Evolutionary conservation across 768 basidiomycete genomes (phyloP).

Genomic region (Mycena epipterygia): DNA sequence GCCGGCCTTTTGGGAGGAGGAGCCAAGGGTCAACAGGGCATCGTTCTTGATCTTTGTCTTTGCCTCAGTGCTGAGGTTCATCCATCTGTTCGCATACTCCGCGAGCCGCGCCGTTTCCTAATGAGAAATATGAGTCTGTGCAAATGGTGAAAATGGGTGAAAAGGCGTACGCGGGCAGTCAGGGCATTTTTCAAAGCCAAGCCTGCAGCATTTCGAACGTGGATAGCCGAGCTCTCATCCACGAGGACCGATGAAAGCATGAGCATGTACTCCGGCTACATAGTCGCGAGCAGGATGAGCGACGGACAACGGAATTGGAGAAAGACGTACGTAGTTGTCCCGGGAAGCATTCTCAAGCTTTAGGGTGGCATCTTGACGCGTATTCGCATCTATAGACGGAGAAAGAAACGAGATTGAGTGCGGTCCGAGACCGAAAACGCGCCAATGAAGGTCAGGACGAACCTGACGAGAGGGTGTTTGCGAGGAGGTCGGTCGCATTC

Average conservation of each 20-base stretch:
- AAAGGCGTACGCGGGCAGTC: constrained; percentile 82
- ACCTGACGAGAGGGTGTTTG: constrained; percentile 94
- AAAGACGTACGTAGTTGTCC: constrained; percentile 88
- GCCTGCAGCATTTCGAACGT: constrained; percentile 95
- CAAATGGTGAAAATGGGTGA: constrained; percentile 36
- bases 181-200: constrained; percentile 97
- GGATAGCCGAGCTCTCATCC: constrained; percentile 76
- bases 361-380: constrained; percentile 92
- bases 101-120: constrained; percentile 84
- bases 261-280: constrained; percentile 91
- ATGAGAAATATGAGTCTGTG: constrained; percentile 35
- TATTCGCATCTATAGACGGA: constrained; percentile 75
- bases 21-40: constrained; percentile 85
- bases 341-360: constrained; percentile 89
- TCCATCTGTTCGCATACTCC: constrained; percentile 86
- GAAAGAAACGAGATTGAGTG: constrained; percentile 40
- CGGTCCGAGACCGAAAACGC: constrained; percentile 44
- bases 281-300: constrained; percentile 36
- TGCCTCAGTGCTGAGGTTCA: constrained; percentile 74
- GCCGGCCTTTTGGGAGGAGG: constrained; percentile 78
- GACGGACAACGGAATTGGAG: constrained; percentile 31
- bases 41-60: constrained; percentile 91
- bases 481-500: constrained; percentile 93
- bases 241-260: constrained; percentile 90
- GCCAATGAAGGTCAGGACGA: constrained; percentile 52